These are phyloP conservation scores for Candida frijolesensis DNA, from an alignment of 1,139 yeast genomes.

Conservation along the genomic window DNA sequence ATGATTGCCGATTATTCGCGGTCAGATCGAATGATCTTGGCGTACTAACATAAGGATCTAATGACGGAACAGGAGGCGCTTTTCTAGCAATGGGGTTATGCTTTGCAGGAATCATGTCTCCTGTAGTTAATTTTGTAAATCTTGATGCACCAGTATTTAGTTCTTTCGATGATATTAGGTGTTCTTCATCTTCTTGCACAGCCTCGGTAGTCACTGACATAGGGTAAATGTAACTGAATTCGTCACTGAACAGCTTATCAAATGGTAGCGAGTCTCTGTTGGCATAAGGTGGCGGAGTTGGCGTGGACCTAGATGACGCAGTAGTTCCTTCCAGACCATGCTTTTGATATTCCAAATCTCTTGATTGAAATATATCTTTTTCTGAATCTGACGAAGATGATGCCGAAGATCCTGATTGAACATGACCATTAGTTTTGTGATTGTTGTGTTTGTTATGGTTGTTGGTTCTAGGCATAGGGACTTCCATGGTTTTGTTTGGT, in stretches of 20 bases:
- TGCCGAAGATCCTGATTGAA: background rate
- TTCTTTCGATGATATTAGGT: constrained; percentile 6
- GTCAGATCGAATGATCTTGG: constrained; percentile 9
- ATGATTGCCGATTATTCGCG: background rate
- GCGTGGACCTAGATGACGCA: background rate
- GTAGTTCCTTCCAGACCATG: background rate
- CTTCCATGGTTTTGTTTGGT: constrained; percentile 14
- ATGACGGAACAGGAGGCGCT: constrained; percentile 12
- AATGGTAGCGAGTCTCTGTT: constrained; percentile 8
- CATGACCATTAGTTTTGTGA: background rate
- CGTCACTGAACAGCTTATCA: constrained; percentile 16
- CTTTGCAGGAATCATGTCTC: constrained; percentile 9
- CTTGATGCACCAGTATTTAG: constrained; percentile 9
- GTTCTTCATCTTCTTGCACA: constrained; percentile 22
- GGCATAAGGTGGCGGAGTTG: constrained; percentile 2
- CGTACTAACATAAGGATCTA: background rate
- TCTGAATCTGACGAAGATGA: constrained; percentile 3
- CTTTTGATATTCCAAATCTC: constrained; percentile 2
- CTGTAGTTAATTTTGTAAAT: constrained; percentile 13
- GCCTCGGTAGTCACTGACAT: constrained; percentile 11
- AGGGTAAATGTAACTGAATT: constrained; percentile 15
- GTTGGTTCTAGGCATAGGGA: background rate
- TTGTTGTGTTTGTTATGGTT: background rate
- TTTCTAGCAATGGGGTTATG: constrained; percentile 10
- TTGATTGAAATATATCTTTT: constrained; percentile 4